A percentile compares a stretch with the other conserved stretches of the same genome.
Conservation (phyloP, 164 flowering plant species). For the Piper longum region DNA sequence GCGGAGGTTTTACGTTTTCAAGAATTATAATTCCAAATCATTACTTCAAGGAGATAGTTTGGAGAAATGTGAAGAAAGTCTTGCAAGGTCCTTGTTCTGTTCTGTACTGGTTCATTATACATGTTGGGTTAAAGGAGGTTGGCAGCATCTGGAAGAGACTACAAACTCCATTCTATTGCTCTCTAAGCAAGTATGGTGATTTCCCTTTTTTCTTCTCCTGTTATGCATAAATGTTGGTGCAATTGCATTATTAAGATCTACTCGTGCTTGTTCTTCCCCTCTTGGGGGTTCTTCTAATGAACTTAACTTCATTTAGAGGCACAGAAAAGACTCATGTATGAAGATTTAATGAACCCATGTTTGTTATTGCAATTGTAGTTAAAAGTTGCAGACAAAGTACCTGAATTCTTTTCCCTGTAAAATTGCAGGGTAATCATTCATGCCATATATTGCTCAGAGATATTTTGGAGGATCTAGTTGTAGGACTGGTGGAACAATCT, state of each 20-base stretch:
- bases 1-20: conserved; percentile 49
- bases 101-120: conserved; percentile 71
- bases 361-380: not conserved
- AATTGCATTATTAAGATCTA: too few relatives aligned
- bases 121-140: conserved; percentile 80
- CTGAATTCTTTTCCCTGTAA: not conserved
- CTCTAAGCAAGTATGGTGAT: conserved; percentile 41
- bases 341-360: not conserved
- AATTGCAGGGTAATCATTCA: conserved; percentile 43
- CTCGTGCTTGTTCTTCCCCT: too few relatives aligned
- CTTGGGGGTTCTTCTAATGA: too few relatives aligned
- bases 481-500: conserved; percentile 42
- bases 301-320: too few relatives aligned
- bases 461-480: conserved; percentile 59
- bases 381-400: not conserved
- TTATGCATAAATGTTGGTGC: too few relatives aligned
- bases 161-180: conserved; percentile 55
- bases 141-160: conserved; percentile 96
- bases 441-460: conserved; percentile 48
- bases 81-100: conserved; percentile 51
- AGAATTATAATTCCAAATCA: conserved; percentile 31
- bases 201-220: not conserved
- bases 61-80: conserved; percentile 33
- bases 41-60: conserved; percentile 14
- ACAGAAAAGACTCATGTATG: too few relatives aligned